phyloP scores from a whole-genome alignment of 140 eudicot species.

The Anethum foeniculum region DNA sequence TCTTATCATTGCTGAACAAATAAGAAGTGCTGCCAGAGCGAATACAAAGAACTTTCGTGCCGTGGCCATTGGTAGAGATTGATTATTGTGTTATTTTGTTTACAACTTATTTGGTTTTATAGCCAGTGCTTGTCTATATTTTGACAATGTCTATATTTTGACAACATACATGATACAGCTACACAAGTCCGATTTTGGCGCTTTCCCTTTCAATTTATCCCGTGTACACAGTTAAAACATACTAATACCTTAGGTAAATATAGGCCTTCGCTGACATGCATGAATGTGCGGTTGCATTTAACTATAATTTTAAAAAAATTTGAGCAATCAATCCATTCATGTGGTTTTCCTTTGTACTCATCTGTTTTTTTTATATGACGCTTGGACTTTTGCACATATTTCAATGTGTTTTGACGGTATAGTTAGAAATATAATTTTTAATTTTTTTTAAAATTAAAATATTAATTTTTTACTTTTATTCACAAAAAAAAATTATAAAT shows the following conservation, averaged over 20 bases:
- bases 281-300: too few relatives aligned
- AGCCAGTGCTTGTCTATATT: neutral
- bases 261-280: neutral
- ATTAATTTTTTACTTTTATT: too few relatives aligned
- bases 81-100: neutral
- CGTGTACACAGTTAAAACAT: neutral
- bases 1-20: neutral
- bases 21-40: neutral
- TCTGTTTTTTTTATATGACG: too few relatives aligned
- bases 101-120: neutral
- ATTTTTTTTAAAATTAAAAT: too few relatives aligned
- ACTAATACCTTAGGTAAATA: neutral
- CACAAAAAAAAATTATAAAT: too few relatives aligned
- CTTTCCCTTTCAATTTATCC: neutral
- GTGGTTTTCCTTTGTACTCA: too few relatives aligned
- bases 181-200: neutral
- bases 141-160: neutral
- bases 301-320: too few relatives aligned
- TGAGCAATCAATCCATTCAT: too few relatives aligned
- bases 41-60: neutral
- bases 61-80: neutral
- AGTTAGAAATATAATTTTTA: too few relatives aligned
- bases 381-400: too few relatives aligned
- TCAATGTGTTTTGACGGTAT: too few relatives aligned
- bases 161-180: neutral